Evolutionary conservation across 768 basidiomycete species (phyloP).

Genomic region (Tricholoma flavovirens): DNA sequence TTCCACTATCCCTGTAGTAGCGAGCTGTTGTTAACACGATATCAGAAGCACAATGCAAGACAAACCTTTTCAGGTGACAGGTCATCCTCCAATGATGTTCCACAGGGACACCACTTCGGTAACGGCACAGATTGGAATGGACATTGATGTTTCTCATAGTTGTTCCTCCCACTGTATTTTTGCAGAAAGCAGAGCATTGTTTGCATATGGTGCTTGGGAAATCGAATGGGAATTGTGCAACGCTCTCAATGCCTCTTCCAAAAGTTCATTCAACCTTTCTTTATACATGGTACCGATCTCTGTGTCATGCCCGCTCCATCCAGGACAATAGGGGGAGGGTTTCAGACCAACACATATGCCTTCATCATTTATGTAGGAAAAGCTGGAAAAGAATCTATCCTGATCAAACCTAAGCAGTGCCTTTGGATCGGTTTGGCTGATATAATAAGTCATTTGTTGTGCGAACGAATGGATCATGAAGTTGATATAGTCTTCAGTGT

Average conservation of each 20-base stretch:
- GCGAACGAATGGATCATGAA: neutral
- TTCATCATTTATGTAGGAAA: neutral
- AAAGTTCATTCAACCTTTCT: neutral
- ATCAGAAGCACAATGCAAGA: neutral
- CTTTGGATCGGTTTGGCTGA: neutral
- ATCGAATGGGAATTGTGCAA: neutral
- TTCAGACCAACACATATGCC: neutral
- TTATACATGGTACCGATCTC: neutral
- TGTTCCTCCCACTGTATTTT: neutral
- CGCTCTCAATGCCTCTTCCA: neutral
- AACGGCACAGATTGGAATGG: neutral
- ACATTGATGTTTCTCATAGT: neutral
- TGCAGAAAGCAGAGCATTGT: neutral
- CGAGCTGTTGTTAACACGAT: neutral
- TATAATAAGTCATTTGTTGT: conserved; percentile 1
- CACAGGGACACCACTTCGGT: neutral
- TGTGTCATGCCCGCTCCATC: neutral
- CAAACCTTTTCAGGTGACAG: neutral
- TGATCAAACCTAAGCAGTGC: neutral
- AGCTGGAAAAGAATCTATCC: neutral
- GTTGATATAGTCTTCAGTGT: neutral
- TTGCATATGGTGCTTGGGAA: neutral
- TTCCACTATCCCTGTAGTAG: conserved; percentile 1
- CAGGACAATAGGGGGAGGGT: neutral
- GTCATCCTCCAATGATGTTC: neutral